Conservation (phyloP, 1,284 basidiomycete genomes). For the Moniliella sp. region DNA sequence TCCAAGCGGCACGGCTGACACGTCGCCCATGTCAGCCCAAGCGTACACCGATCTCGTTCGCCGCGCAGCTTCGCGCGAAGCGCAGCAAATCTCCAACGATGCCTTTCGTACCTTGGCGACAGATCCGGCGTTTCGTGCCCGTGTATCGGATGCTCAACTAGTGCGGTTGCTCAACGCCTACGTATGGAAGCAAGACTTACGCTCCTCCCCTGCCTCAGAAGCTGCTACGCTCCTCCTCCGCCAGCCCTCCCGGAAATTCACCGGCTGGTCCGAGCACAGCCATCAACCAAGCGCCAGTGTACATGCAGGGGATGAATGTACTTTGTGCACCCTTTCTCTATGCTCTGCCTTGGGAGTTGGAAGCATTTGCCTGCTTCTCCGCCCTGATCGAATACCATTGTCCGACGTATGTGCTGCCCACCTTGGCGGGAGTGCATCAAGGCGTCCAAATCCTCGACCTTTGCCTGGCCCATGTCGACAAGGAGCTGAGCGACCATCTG, state of each 20-base stretch:
- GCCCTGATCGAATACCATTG: constrained; percentile 80
- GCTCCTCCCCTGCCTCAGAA: not conserved
- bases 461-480: constrained; percentile 71
- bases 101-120: constrained; percentile 66
- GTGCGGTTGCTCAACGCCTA: constrained; percentile 81
- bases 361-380: constrained; percentile 84
- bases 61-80: constrained; percentile 12
- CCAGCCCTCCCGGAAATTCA: not conserved
- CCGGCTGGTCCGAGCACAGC: no score
- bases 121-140: constrained; percentile 77
- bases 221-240: not conserved
- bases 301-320: constrained; percentile 96
- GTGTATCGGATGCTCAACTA: constrained; percentile 86
- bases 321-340: constrained; percentile 89
- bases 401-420: constrained; percentile 83
- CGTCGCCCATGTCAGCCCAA: no score
- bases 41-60: constrained; percentile 13
- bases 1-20: no score
- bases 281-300: constrained; percentile 55
- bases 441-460: constrained; percentile 77
- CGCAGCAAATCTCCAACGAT: constrained; percentile 40
- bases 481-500: constrained; percentile 59
- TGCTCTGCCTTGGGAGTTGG: constrained; percentile 78
- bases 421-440: constrained; percentile 73
- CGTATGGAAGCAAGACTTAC: constrained; percentile 66